Evolutionary conservation across 768 basidiomycete species (phyloP).

Genomic region (Rhodotorula toruloides): DNA sequence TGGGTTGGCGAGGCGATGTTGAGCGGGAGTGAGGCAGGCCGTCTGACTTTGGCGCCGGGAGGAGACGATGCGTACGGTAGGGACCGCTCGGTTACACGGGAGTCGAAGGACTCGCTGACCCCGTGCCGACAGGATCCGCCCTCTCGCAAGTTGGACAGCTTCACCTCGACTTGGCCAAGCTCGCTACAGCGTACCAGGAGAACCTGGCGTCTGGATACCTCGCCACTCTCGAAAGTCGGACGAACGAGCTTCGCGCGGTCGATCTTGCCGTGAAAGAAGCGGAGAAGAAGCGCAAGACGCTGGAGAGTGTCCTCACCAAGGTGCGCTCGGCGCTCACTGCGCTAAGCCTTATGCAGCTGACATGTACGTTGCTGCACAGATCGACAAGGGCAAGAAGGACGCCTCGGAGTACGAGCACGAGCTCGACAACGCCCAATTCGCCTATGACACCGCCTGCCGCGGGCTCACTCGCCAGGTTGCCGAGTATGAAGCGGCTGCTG

Average conservation of each 20-base stretch:
- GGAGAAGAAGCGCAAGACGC: constrained; percentile 15
- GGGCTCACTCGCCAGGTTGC: not conserved
- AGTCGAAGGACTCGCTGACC: not conserved
- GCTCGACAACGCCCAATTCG: constrained; percentile 9
- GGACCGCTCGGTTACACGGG: not conserved
- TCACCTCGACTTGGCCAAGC: not conserved
- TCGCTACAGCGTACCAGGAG: not conserved
- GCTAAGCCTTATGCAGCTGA: not conserved
- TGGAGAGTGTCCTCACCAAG: constrained; percentile 11
- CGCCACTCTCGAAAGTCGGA: not conserved
- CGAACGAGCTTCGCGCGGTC: not conserved
- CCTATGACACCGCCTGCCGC: not conserved
- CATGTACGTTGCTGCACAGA: not conserved
- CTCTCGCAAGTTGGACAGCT: not conserved
- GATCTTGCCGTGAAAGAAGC: constrained; percentile 7
- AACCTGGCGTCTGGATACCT: not conserved
- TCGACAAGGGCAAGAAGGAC: constrained; percentile 22
- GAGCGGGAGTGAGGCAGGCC: not conserved
- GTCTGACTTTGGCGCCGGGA: no score
- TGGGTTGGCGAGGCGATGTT: constrained; percentile 3
- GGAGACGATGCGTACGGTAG: not conserved
- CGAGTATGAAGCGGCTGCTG: not conserved
- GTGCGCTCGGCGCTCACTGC: no score
- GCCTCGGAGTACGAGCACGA: constrained; percentile 20
- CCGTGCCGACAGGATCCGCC: not conserved